Base-by-base conservation (phyloP, 2,329 filamentous ascomycete species). In the Aspergillus oerlinghausenensis region DNA sequence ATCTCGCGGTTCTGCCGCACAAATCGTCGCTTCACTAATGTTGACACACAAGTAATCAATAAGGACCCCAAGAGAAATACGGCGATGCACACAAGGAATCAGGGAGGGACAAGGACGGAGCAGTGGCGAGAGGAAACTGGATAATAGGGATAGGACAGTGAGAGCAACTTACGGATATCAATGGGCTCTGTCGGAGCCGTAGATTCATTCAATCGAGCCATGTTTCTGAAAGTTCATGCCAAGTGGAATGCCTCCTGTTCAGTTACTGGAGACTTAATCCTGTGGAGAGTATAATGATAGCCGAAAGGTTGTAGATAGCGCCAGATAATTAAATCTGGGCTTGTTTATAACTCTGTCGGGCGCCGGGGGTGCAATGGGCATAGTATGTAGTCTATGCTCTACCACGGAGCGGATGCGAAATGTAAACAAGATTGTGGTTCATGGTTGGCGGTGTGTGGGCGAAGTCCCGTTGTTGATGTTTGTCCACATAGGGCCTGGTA, bases 1-100 rank as follows among this genome's bases (percentile, higher is more conserved):
- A 88, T 82, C 67, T 88, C 85, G 63, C 85, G 82, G 67, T 88
- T 88, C 68, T 88, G 85, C 55, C 85, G 76, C 60, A 87, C 77
- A 67, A 87, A 87, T 62, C 84, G 77, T 58, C 85, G 78, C 74
- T 86, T 88, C 53, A 87, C 84, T 86, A 59, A 26, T 17, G 6
- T 25, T 43, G 17, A 21, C 14, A 23, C 29, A 23, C n/a, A 4
- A 29, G 29, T 4, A 8, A 17, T 28, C 19, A 28, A 14, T 51
- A 25, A 6, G 10, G 4, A 14, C 11, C 4, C 10, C 23, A 42
- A 19, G 6, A 14, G 35, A 54, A 14, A 28, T 11, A 26, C 21
- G 2, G 21, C 19, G 9, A 17, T 6, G 14, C 4, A 32, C 25
- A 49, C 23, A 40, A 35, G 11, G 23, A 50, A 43, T 29, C 26